Base-by-base conservation (phyloP, 768 basidiomycete genomes). In the Pleurotus tuoliensis region DNA sequence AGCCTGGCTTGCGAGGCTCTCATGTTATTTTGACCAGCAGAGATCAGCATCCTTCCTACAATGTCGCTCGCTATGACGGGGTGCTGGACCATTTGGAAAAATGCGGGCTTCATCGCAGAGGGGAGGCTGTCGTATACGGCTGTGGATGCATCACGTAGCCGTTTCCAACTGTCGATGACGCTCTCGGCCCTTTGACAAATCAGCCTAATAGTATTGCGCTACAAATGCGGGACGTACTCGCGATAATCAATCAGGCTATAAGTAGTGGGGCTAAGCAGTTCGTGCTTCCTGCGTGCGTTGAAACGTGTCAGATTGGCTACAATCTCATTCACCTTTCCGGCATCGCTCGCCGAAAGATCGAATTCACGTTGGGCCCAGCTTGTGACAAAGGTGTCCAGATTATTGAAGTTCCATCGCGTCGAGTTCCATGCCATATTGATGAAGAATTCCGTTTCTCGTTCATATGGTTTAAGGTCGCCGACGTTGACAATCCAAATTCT, bases 381-480 rank as follows among this genome's bases (percentile, higher is more conserved):
- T 4, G 68, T 70, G 47, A 85, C 80, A 64, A 79, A 88, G 20
- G 63, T 69, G 30, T 79, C 66, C 45, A 85, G 63, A 63, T 86
- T 86, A 58, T 78, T 72, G 5, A 71, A 74, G 13, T 73, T 76
- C 81, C 83, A 90, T 12, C 74, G 66, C 0, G 82, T 72, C 0
- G 81, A 67, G 61, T 90, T 78, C 77, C 81, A 89, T 3, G 80
- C 87, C 44, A 80, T 79, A 13, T 70, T 74, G 61, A 90, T 69
- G 76, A 86, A 89, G 67, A 85, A 87, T 61, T 88, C 86, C 27
- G 76, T 84, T 51, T 85, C 81, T 51, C 86, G 80, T 61, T 90
- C 88, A 59, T 84, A 84, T 2, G 86, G 87, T 66, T 89, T 89
- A 51, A 90, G 69, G 61, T 89, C 87, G 13, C 88, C 88, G 55